phyloP scores from a whole-genome alignment of 768 basidiomycete genomes.

The Daedaleopsis nitida region DNA sequence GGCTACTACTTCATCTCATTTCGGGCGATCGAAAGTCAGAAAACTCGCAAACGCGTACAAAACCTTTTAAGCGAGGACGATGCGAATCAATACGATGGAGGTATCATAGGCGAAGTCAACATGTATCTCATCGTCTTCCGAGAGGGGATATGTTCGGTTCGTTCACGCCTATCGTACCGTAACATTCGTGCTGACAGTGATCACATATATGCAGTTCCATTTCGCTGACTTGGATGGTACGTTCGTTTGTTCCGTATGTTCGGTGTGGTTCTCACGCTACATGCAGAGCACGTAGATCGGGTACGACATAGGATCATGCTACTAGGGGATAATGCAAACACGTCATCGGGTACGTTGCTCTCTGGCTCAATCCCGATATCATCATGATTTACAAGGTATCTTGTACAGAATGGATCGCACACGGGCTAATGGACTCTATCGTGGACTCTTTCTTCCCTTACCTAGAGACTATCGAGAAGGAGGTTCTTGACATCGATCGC shows the following conservation, averaged over 20 bases:
- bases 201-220: constrained; percentile 67
- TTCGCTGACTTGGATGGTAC: constrained; percentile 79
- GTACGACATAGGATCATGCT: constrained; percentile 71
- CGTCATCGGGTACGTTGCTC: constrained; percentile 65
- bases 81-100: constrained; percentile 36
- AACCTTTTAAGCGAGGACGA: constrained; percentile 23
- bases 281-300: constrained; percentile 70
- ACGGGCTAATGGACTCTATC: constrained; percentile 88
- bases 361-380: neutral
- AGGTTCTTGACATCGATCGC: constrained; percentile 77
- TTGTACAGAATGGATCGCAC: constrained; percentile 85
- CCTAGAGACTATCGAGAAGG: constrained; percentile 76
- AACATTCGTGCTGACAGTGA: neutral
- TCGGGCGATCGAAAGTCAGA: constrained; percentile 70
- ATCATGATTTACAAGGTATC: neutral
- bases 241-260: neutral
- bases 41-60: constrained; percentile 42
- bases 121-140: constrained; percentile 90
- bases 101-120: constrained; percentile 70
- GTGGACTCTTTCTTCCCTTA: constrained; percentile 93
- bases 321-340: constrained; percentile 60
- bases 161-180: constrained; percentile 26
- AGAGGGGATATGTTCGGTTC: constrained; percentile 80
- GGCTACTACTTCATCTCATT: constrained; percentile 94
- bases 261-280: constrained; percentile 6